Base-by-base conservation (phyloP, 345 rosid species). In the Gossypium ekmanianum region DNA sequence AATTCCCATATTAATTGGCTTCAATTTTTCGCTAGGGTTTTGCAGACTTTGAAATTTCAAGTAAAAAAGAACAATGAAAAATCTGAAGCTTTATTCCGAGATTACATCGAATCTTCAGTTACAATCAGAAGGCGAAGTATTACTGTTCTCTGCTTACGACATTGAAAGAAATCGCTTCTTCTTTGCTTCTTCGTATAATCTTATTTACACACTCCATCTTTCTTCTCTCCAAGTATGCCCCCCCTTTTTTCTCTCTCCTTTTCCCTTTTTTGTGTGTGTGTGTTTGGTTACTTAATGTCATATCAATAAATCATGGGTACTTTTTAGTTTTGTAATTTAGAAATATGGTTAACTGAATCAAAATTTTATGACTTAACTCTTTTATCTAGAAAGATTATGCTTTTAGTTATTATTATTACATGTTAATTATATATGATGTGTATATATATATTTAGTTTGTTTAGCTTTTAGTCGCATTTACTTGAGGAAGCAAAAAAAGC, bases 151-250 rank as follows among this genome's bases (percentile, higher is more conserved):
- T 39, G 90, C 97, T 29, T 76, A 88, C 72, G 99, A 95, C 79
- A 82, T 91, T 79, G 97, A 93, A 74, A 85, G 93, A 66, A 86
- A 90, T 77, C 94, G 97, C 52, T 72, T 93, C 56, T 90, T 93
- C 86, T 87, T 95, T 79, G 97, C 90, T 43, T 86, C 97, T 62
- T 90, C 97, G 16, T 68, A 84, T 44, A 89, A 91, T 74, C 65
- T 77, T 79, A 76, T 93, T 17, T 91, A 91, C 87, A 57, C 88
- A 7, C 69, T 86, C 71, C 84, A 84, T 22, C 87, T 91, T 63
- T 91, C 92, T 43, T 87, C 87, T 22, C 86, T 93, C 72, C 90
- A 86, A 69, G 97, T 91, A 82, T 48, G 73, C 63, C 17, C 6
- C 55, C 14, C 9, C 17, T 17, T 27, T 11, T 4, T 2, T 34